Percentiles rank a stretch among this genome's conserved stretches.
These are phyloP conservation scores for Pyrenochaeta sp. DNA, from an alignment of 2,329 filamentous ascomycete species.

Conservation along the genomic window DNA sequence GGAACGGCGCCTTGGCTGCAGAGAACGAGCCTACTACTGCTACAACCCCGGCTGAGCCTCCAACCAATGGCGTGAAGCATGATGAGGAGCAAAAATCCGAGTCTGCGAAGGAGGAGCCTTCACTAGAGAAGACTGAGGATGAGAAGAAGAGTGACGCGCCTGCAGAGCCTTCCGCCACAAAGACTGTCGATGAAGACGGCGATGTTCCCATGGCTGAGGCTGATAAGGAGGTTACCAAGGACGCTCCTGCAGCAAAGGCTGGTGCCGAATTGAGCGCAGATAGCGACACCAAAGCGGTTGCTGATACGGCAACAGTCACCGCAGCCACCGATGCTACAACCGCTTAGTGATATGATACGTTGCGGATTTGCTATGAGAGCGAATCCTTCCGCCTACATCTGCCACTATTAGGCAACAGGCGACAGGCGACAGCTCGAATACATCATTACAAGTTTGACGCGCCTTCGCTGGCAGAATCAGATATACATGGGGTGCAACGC, in stretches of 20 bases:
- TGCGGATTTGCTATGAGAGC: background rate
- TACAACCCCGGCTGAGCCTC: constrained; percentile 25
- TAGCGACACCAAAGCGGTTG: constrained; percentile 12
- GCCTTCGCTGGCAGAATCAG: background rate
- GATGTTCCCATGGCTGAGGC: constrained; percentile 39
- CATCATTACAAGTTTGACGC: background rate
- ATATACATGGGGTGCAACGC: background rate
- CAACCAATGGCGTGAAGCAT: constrained; percentile 47
- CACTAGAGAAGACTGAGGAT: constrained; percentile 48
- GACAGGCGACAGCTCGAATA: background rate
- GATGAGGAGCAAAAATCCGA: constrained; percentile 51
- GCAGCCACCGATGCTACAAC: constrained; percentile 9
- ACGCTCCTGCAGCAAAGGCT: constrained; percentile 25
- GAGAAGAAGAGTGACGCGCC: constrained; percentile 34
- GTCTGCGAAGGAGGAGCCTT: constrained; percentile 36
- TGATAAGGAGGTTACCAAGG: constrained; percentile 25
- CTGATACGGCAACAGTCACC: constrained; percentile 14
- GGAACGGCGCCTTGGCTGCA: constrained; percentile 77
- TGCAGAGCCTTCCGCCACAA: constrained; percentile 24
- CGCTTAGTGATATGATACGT: constrained; percentile 1
- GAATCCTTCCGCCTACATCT: background rate
- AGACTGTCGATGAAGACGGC: constrained; percentile 30
- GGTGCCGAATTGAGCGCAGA: constrained; percentile 18
- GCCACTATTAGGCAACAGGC: background rate
- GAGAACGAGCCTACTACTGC: constrained; percentile 36